phyloP scores from a whole-genome alignment of 768 basidiomycete species.

The Coprinopsis cinerea region DNA sequence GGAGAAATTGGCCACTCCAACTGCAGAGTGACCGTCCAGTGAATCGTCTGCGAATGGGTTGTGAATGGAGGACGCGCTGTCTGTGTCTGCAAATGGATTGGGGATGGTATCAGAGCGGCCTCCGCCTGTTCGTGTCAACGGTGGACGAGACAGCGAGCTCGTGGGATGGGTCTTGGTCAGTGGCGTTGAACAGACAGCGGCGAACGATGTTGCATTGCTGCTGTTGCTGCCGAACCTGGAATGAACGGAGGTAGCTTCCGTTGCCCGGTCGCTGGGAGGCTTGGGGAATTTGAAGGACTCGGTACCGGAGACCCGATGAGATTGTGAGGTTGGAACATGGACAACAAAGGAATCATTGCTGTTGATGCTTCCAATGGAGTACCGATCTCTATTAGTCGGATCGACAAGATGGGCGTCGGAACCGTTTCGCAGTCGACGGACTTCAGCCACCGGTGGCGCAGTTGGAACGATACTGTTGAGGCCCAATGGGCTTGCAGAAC shows the following conservation, averaged over 20 bases:
- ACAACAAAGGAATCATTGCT: conserved; percentile 29
- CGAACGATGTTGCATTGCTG: not conserved
- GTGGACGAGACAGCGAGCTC: conserved; percentile 5
- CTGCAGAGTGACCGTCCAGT: conserved; percentile 4
- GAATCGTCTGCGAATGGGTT: conserved; percentile 23
- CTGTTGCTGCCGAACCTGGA: not conserved
- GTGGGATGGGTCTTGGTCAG: not conserved
- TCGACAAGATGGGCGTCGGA: not conserved
- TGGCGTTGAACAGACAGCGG: conserved; percentile 2
- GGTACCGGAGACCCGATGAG: conserved; percentile 40
- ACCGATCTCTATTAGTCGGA: conserved; percentile 18
- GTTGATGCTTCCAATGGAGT: conserved; percentile 34
- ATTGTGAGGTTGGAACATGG: conserved; percentile 46
- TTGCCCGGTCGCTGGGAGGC: conserved; percentile 35
- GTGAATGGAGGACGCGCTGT: not conserved
- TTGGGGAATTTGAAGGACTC: conserved; percentile 68
- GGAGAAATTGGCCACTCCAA: conserved; percentile 22
- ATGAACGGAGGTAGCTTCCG: conserved; percentile 5
- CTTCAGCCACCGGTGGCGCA: conserved; percentile 50
- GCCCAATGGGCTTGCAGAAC: conserved; percentile 21
- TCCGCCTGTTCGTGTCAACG: not conserved
- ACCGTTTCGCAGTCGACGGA: conserved; percentile 30
- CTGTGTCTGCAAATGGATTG: conserved; percentile 6
- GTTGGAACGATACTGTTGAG: conserved; percentile 26
- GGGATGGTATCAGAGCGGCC: conserved; percentile 1